A percentile compares a stretch with the other conserved stretches of the same genome.
phyloP scores from a whole-genome alignment of 805 yeast genomes.

The Saccharomyces kudriavzevii region DNA sequence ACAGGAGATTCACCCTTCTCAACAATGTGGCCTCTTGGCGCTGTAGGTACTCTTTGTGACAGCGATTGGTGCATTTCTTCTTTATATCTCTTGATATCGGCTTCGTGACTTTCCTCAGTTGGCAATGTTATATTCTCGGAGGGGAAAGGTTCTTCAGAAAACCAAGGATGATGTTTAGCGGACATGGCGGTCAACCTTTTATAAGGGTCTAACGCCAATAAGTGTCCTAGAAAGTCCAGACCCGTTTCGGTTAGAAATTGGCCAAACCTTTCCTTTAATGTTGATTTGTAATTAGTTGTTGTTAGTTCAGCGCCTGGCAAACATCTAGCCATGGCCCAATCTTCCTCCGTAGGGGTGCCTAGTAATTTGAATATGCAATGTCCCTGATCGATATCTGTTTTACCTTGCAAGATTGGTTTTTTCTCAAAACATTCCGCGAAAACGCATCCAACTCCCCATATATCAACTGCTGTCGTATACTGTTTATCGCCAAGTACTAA shows the following conservation, averaged over 20 bases:
- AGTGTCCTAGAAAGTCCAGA: constrained; percentile 47
- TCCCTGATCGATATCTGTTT: constrained; percentile 82
- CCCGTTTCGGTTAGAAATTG: constrained; percentile 35
- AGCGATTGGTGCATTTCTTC: constrained; percentile 32
- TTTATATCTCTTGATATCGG: constrained; percentile 58
- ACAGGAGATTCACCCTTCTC: constrained; percentile 6
- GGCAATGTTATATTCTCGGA: constrained; percentile 48
- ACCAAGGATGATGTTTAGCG: constrained; percentile 66
- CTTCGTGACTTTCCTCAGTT: constrained; percentile 83
- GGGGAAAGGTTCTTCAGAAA: constrained; percentile 60
- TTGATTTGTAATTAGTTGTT: constrained; percentile 29
- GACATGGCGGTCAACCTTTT: constrained; percentile 70
- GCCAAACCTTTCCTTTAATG: constrained; percentile 43
- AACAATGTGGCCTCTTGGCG: constrained; percentile 27
- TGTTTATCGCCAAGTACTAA: constrained; percentile 73
- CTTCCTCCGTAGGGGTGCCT: constrained; percentile 63
- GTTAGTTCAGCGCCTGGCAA: constrained; percentile 46
- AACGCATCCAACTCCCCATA: constrained; percentile 97
- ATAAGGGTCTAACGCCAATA: constrained; percentile 63
- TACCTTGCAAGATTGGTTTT: constrained; percentile 79
- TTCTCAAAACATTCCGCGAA: constrained; percentile 81
- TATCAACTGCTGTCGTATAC: constrained; percentile 90
- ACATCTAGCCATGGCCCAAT: constrained; percentile 53
- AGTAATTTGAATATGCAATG: constrained; percentile 68
- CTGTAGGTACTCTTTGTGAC: constrained; percentile 29